phyloP scores from a whole-genome alignment of 495 filamentous ascomycete genomes.

The Cudoniella acicularis region DNA sequence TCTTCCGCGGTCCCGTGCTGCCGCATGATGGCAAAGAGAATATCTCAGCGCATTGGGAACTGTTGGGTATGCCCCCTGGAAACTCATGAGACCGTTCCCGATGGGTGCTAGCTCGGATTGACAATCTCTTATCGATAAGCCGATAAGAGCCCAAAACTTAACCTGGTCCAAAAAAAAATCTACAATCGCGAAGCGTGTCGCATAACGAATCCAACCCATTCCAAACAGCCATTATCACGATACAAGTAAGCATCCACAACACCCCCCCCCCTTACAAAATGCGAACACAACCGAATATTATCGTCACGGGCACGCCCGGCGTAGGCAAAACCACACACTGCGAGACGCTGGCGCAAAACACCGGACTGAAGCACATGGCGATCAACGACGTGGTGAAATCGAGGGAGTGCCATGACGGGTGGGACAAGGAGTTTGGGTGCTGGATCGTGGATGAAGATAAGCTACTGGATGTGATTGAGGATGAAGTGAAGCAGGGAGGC shows the following conservation, averaged over 20 bases:
- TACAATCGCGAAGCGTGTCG: neutral
- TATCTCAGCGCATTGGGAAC: too few relatives aligned
- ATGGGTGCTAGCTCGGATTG: too few relatives aligned
- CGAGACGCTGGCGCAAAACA: slow-evolving; percentile 68
- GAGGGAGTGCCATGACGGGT: slow-evolving; percentile 74
- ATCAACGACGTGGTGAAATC: slow-evolving; percentile 91
- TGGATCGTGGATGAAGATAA: slow-evolving; percentile 98
- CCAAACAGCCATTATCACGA: neutral
- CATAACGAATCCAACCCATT: too few relatives aligned
- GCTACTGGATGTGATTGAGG: slow-evolving; percentile 87
- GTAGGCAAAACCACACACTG: slow-evolving; percentile 92
- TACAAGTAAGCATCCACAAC: neutral
- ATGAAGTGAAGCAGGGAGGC: slow-evolving; percentile 74
- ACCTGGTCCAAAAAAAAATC: neutral
- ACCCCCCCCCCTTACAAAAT: slow-evolving; percentile 36
- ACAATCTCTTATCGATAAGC: too few relatives aligned
- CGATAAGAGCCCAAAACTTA: neutral
- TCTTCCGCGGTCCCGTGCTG: too few relatives aligned
- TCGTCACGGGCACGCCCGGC: slow-evolving; percentile 93
- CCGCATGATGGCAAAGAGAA: too few relatives aligned
- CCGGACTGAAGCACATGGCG: slow-evolving; percentile 76
- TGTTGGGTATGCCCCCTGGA: too few relatives aligned
- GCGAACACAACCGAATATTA: slow-evolving; percentile 70
- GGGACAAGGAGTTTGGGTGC: slow-evolving; percentile 76
- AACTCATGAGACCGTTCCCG: too few relatives aligned